Evolutionary conservation across 1,139 yeast species (phyloP).

Genomic region (Debaryomyces udenii): DNA sequence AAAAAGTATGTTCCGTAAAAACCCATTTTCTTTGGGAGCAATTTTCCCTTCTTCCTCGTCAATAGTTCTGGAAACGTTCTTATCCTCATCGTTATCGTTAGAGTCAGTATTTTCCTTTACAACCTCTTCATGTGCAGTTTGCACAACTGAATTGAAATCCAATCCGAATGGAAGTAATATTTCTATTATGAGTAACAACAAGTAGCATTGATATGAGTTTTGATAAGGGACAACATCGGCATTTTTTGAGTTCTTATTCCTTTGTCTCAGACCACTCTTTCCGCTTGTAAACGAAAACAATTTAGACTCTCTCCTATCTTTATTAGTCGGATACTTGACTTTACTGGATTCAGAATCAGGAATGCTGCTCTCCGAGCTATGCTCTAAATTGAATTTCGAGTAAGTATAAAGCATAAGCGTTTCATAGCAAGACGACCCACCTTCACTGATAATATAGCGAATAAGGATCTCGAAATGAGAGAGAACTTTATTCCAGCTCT

Average conservation of each 20-base stretch:
- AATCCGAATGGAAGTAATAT: conserved; percentile 42
- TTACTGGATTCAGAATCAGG: conserved; percentile 15
- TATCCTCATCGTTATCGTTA: conserved; percentile 15
- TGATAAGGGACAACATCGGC: conserved; percentile 32
- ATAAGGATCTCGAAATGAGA: conserved; percentile 36
- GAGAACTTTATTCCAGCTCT: conserved; percentile 36
- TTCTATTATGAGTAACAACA: conserved; percentile 36
- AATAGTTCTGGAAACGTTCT: conserved; percentile 17
- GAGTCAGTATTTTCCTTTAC: conserved; percentile 14
- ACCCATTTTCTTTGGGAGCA: conserved; percentile 22
- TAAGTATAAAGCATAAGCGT: conserved; percentile 37
- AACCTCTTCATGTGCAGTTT: conserved; percentile 12
- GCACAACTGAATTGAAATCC: conserved; percentile 32
- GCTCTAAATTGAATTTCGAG: conserved; percentile 28
- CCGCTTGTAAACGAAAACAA: conserved; percentile 32
- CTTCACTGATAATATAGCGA: conserved; percentile 39
- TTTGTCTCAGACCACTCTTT: conserved; percentile 24
- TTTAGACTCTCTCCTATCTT: conserved; percentile 29
- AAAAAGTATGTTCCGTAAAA: conserved; percentile 35
- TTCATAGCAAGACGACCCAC: conserved; percentile 45
- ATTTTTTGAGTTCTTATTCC: conserved; percentile 20
- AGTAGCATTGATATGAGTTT: conserved; percentile 40
- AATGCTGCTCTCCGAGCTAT: conserved; percentile 5
- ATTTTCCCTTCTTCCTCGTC: conserved; percentile 27
- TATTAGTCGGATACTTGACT: conserved; percentile 10